Evolutionary conservation across 805 yeast genomes (phyloP), one percentile per base, ranked within the genome.

Genomic region (Kazachstania psychrophila): DNA sequence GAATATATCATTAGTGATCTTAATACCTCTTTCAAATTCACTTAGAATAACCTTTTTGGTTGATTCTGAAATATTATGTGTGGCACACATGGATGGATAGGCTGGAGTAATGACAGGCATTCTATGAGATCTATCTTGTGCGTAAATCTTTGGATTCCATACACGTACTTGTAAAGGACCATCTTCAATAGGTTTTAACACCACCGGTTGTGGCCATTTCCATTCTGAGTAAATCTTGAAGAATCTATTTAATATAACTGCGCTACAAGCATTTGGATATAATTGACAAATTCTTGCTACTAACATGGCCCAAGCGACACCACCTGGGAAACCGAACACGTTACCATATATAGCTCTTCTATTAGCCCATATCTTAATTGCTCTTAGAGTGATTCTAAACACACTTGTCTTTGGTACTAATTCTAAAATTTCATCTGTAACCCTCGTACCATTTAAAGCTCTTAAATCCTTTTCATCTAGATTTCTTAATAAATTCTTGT

Each of bases 91-190:
- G 2, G 96, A 88, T n/a, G 62, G 62, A 34, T 57, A 57, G 0
- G 97, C 97, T 0, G 98, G 98, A 0, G 98, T 92, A 41, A 92
- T 92, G 9, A 92, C 95, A 0, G 98, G 98, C 98, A 92, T 92
- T 47, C 79, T 69, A 60, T 92, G 98, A 23, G 76, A 75, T 42
- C 94, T 73, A 58, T 92, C 98, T 49, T 77, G 85, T 1, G 92
- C 80, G 54, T 92, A 92, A 3, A 89, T 62, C 44, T 81, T 73
- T 13, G 98, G 98, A 57, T 92, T 92, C 98, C 98, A 92, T 7
- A 92, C 92, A 42, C 95, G 72, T 1, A 88, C 96, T 49, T 88
- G 96, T 31, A 92, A 63, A 0, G 97, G 97, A 1, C 98, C 97
- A 62, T 89, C 97, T 56, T 92, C 98, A 44, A 92, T 92, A 12